Evolutionary conservation across 805 yeast species (phyloP).

Genomic region (Ogataea trehaloabstinens): DNA sequence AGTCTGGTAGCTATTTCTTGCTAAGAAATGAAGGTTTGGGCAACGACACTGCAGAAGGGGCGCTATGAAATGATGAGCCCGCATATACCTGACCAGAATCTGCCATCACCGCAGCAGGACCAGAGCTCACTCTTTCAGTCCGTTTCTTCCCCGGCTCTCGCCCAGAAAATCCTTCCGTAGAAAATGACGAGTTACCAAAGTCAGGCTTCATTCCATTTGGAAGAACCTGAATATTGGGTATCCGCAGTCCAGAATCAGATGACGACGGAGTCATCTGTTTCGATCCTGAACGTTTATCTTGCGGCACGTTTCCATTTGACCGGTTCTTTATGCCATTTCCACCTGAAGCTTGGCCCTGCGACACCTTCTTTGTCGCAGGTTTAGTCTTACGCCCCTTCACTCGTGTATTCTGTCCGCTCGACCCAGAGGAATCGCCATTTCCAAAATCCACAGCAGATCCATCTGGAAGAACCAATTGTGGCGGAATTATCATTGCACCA

Average conservation of each 20-base stretch:
- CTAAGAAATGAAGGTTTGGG: conserved; percentile 51
- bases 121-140: conserved; percentile 9
- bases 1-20: conserved; percentile 18
- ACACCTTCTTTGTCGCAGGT: conserved; percentile 15
- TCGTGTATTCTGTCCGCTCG: conserved; percentile 12
- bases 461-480: conserved; percentile 32
- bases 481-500: conserved; percentile 26
- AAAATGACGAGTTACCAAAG: conserved; percentile 15
- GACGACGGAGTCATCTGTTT: conserved; percentile 2
- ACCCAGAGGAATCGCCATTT: conserved; percentile 13
- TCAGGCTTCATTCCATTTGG: conserved; percentile 19
- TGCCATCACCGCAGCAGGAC: conserved; percentile 10
- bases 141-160: conserved; percentile 9
- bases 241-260: conserved; percentile 4
- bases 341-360: conserved; percentile 20
- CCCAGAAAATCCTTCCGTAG: conserved; percentile 4
- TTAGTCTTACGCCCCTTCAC: conserved; percentile 13
- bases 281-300: conserved; percentile 6
- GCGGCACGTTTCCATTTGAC: no score
- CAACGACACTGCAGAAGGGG: conserved; percentile 53
- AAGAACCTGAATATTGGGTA: conserved; percentile 11
- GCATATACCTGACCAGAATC: conserved; percentile 39
- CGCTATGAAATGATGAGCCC: conserved; percentile 55
- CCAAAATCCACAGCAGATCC: conserved; percentile 29
- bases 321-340: conserved; percentile 22